Conservation (phyloP, 768 basidiomycete genomes). For the Lyophyllum semitale region DNA sequence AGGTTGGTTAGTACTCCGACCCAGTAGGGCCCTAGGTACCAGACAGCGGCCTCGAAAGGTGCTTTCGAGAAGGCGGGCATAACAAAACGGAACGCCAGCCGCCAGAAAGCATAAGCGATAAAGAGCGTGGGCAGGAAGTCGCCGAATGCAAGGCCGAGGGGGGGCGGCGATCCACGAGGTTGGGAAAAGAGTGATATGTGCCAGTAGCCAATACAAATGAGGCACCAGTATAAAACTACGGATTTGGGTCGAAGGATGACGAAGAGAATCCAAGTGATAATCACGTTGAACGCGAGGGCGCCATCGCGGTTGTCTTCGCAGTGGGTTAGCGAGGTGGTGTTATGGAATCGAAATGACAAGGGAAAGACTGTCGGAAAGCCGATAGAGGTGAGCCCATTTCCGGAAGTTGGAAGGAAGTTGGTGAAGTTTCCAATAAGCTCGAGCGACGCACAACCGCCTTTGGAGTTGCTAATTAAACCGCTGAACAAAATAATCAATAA, state of each 20-base stretch:
- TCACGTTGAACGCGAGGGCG: constrained; percentile 74
- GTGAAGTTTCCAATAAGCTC: constrained; percentile 74
- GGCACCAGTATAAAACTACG: constrained; percentile 70
- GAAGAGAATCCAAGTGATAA: constrained; percentile 68
- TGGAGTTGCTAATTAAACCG: constrained; percentile 60
- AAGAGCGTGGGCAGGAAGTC: constrained; percentile 80
- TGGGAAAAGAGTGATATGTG: constrained; percentile 81
- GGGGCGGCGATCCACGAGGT: constrained; percentile 65
- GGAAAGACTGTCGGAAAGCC: constrained; percentile 80
- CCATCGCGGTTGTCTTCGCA: constrained; percentile 72
- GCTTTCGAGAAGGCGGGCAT: constrained; percentile 67
- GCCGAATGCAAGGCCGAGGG: constrained; percentile 70
- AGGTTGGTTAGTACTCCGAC: constrained; percentile 75
- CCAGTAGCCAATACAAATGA: constrained; percentile 88
- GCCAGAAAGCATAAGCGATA: constrained; percentile 79
- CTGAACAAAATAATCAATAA: constrained; percentile 34
- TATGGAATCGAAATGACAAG: constrained; percentile 60
- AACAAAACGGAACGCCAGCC: constrained; percentile 71
- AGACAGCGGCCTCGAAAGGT: constrained; percentile 72
- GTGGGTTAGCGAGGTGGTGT: constrained; percentile 49
- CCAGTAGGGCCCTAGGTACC: constrained; percentile 82
- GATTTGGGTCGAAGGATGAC: constrained; percentile 71
- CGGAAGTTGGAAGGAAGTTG: constrained; percentile 57
- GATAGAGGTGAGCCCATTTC: constrained; percentile 67
- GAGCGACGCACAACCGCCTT: constrained; percentile 78